Percentiles rank a stretch among this genome's conserved stretches.
Evolutionary conservation across 1,284 basidiomycete genomes (phyloP).

Genomic region (Rhodotorula sp.): DNA sequence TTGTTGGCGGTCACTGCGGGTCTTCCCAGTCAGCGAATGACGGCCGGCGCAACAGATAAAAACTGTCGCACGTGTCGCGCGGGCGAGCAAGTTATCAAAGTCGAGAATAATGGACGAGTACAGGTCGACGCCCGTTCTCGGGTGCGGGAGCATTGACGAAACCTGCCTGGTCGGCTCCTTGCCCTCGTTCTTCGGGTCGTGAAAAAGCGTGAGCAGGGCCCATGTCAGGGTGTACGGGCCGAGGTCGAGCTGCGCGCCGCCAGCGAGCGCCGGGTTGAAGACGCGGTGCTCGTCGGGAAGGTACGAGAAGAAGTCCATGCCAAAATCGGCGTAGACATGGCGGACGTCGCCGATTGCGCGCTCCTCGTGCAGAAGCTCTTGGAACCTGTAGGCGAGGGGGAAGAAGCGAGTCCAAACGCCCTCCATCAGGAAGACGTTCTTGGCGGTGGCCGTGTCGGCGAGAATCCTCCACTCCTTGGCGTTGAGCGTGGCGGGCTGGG

Average conservation of each 20-base stretch:
- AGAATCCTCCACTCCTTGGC: background rate
- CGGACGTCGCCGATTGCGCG: background rate
- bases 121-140: background rate
- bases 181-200: background rate
- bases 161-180: background rate
- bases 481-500: background rate
- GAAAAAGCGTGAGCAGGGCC: background rate
- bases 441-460: background rate
- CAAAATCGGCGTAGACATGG: background rate
- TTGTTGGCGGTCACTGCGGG: background rate
- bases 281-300: background rate
- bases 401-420: slow-evolving; percentile 4
- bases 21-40: background rate
- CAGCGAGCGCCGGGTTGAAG: background rate
- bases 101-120: background rate
- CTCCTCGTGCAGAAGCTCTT: background rate
- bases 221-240: background rate
- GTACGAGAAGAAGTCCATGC: background rate
- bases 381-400: background rate
- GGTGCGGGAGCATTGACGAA: background rate
- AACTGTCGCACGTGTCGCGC: background rate
- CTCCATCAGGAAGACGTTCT: background rate
- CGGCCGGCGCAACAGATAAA: background rate
- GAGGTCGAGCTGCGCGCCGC: background rate
- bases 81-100: background rate